Conservation (phyloP, 208 protist species). For the Wallacemonas collosoma region DNA sequence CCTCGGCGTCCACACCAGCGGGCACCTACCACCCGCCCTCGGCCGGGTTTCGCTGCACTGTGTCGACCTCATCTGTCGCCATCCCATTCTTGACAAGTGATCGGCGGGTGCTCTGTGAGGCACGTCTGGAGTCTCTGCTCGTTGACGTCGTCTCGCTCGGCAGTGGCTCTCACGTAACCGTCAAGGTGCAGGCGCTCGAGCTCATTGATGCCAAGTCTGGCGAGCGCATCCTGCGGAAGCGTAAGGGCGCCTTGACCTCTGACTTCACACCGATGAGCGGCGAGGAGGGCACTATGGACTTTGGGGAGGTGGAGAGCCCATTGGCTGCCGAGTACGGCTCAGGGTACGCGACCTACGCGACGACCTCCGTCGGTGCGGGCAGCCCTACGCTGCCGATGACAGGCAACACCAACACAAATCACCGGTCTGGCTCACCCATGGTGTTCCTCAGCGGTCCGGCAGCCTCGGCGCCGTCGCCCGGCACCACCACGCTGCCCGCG, state of each 20-base stretch:
- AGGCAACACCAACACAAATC: neutral
- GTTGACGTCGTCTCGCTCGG: slow-evolving; percentile 54
- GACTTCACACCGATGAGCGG: neutral
- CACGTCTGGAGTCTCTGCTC: slow-evolving; percentile 58
- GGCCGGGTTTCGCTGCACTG: slow-evolving; percentile 51
- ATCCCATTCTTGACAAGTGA: slow-evolving; percentile 73
- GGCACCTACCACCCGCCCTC: slow-evolving; percentile 1
- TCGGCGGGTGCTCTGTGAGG: slow-evolving; percentile 66
- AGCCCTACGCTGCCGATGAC: neutral
- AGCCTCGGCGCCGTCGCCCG: neutral
- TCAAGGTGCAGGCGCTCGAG: slow-evolving; percentile 66
- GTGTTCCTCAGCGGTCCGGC: neutral
- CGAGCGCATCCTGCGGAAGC: slow-evolving; percentile 59
- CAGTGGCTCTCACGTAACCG: slow-evolving; percentile 39
- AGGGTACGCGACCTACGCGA: neutral
- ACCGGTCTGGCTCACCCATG: too few relatives aligned
- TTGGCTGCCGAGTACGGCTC: slow-evolving; percentile 2
- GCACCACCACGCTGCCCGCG: neutral
- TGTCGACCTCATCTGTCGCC: slow-evolving; percentile 69
- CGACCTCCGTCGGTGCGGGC: neutral
- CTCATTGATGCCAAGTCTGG: slow-evolving; percentile 63
- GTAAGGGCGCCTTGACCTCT: neutral
- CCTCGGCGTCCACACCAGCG: neutral
- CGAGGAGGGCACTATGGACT: neutral
- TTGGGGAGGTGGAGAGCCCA: neutral